Conservation (phyloP, 1,139 yeast species). For the Yamadazyma dushanensis region DNA sequence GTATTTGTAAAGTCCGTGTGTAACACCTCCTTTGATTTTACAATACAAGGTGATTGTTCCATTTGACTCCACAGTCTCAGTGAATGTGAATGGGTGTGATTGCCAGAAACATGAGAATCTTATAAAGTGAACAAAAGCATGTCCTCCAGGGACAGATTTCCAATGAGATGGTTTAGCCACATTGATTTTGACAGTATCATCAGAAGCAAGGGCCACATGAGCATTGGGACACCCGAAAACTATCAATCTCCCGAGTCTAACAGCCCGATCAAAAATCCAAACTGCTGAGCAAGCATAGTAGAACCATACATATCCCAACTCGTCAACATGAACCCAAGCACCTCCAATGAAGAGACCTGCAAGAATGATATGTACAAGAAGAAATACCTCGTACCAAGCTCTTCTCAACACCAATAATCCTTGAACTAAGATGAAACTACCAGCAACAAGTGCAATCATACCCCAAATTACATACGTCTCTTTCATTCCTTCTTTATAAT, state of each 20-base stretch:
- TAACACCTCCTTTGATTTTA: constrained; percentile 41
- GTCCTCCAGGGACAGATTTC: constrained; percentile 50
- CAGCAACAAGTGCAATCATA: constrained; percentile 27
- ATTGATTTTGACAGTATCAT: constrained; percentile 40
- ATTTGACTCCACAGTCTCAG: constrained; percentile 22
- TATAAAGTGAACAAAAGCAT: constrained; percentile 50
- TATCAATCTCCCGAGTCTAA: constrained; percentile 34
- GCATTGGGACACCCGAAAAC: constrained; percentile 43
- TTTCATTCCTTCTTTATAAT: constrained; percentile 17
- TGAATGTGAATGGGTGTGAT: constrained; percentile 44
- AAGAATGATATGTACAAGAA: constrained; percentile 38
- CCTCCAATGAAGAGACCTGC: constrained; percentile 44
- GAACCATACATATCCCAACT: constrained; percentile 41
- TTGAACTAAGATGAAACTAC: constrained; percentile 33
- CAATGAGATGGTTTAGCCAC: constrained; percentile 44
- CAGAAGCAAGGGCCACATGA: constrained; percentile 30
- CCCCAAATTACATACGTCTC: constrained; percentile 32
- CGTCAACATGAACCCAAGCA: constrained; percentile 42
- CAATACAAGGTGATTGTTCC: constrained; percentile 29
- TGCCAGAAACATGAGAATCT: constrained; percentile 40
- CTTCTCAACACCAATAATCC: constrained; percentile 42
- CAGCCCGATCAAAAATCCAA: constrained; percentile 44
- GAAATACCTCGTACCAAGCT: constrained; percentile 44
- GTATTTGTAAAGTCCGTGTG: constrained; percentile 31
- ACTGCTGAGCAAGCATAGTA: constrained; percentile 40